These are phyloP conservation scores for Centaurea solstitialis DNA, from an alignment of 129 eudicot species.

Conservation along the genomic window DNA sequence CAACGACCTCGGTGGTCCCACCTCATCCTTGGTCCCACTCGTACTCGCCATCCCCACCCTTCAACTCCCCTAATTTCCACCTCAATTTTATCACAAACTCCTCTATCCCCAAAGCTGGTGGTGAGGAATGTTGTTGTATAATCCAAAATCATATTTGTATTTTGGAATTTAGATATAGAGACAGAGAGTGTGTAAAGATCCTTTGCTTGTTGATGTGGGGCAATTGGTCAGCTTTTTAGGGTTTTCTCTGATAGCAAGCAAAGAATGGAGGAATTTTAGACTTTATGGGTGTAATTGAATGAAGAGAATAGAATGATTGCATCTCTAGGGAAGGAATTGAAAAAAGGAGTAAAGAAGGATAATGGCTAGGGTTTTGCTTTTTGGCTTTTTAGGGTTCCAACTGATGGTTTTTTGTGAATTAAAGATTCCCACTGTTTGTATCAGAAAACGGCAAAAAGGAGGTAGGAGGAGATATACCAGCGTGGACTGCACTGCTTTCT, in stretches of 20 bases:
- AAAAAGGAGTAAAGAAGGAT: neutral
- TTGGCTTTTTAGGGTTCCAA: neutral
- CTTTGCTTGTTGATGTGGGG: constrained; percentile 31
- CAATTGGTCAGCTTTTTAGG: constrained; percentile 7
- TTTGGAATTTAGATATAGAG: constrained; percentile 6
- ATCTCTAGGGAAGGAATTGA: constrained; percentile 12
- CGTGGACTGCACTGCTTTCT: constrained; percentile 5
- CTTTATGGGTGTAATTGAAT: neutral
- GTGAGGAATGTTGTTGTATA: constrained; percentile 8
- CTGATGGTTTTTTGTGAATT: neutral
- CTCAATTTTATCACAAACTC: neutral
- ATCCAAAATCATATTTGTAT: constrained; percentile 18
- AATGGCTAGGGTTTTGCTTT: constrained; percentile 16
- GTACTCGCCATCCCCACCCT: constrained; percentile 73
- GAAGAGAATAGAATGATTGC: constrained; percentile 8
- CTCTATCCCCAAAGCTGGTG: constrained; percentile 10
- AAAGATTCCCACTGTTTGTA: neutral
- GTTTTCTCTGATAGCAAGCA: constrained; percentile 10
- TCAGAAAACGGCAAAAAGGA: constrained; percentile 2
- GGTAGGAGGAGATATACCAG: constrained; percentile 9
- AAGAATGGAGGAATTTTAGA: constrained; percentile 7
- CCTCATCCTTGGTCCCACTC: constrained; percentile 69
- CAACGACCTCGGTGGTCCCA: constrained; percentile 59
- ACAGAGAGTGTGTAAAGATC: constrained; percentile 8
- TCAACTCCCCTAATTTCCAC: constrained; percentile 16